Percentiles rank a stretch among this genome's conserved stretches.
These are phyloP conservation scores for Calocybe indica DNA, from an alignment of 768 basidiomycete species.

Conservation along the genomic window DNA sequence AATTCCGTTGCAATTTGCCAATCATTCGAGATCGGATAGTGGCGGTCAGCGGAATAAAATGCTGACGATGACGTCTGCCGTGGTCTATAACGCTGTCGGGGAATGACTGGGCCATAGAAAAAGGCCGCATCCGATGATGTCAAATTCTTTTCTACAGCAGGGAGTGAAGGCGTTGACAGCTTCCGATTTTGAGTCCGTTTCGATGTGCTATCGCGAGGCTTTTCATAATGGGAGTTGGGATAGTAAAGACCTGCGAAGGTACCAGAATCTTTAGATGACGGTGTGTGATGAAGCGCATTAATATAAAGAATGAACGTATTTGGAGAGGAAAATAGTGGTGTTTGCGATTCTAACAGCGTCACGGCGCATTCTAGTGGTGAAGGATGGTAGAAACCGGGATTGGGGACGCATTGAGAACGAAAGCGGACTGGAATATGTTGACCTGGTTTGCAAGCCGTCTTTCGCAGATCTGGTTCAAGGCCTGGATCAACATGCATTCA, in stretches of 20 bases:
- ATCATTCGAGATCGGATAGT: too few species aligned
- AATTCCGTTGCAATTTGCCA: too few species aligned
- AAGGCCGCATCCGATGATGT: too few species aligned
- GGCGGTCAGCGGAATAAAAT: too few species aligned
- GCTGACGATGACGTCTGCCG: too few species aligned
- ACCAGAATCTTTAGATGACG: slow-evolving; percentile 1
- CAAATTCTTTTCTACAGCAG: too few species aligned
- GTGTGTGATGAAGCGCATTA: slow-evolving; percentile 14
- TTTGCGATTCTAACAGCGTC: slow-evolving; percentile 12
- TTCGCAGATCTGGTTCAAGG: slow-evolving; percentile 44
- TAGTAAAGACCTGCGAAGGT: slow-evolving; percentile 9
- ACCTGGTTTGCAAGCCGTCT: slow-evolving; percentile 33
- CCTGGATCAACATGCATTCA: slow-evolving; percentile 6
- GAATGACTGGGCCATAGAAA: too few species aligned
- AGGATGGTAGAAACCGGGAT: slow-evolving; percentile 35
- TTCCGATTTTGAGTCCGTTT: too few species aligned
- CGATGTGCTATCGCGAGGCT: too few species aligned
- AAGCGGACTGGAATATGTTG: slow-evolving; percentile 9
- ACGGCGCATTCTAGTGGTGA: slow-evolving; percentile 30
- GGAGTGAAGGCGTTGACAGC: too few species aligned
- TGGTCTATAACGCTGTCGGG: too few species aligned
- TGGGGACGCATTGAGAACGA: slow-evolving; percentile 20
- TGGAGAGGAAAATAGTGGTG: slow-evolving; percentile 12
- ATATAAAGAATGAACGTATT: slow-evolving; percentile 17
- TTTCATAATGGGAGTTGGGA: too few species aligned